Base-by-base conservation (phyloP, 768 basidiomycete species). In the Fomitopsis serialis region DNA sequence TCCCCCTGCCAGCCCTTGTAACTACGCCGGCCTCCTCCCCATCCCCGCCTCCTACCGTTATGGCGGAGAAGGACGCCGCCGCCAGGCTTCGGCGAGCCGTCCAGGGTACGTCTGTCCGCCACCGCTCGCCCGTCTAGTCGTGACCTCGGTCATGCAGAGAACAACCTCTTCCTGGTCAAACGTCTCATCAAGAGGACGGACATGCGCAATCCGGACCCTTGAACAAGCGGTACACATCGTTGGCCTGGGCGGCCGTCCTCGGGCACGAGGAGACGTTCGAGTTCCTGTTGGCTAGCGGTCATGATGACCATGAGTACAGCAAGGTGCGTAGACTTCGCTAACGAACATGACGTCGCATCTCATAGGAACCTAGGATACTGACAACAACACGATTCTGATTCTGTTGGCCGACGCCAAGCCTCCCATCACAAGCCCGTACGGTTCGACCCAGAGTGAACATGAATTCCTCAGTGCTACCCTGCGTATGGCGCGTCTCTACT, bases 261-360 rank as follows among this genome's bases (percentile, higher is more conserved):
- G 92, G 90, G 0, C 84, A 91, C 56, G 87, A 95, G 64, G 94
- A 96, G 65, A 93, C 91, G 1, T 98, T 96, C 60, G 93, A 97
- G 63, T 97, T 87, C 70, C 75, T 98, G 51, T 74, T 96, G 49
- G 80, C 76, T 57, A 82, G 79, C 21, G 92, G 92, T 29, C 95
- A 97, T 66, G 95, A 98, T 66, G 94, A 98, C 64, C 85, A 89
- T 53, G 95, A 98, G 68, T 74, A 93, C 55, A 94, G 88, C 71
- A 83, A 82, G 78, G 95, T 94, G 65, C 62, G 85, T 74, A 13
- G 27, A 32, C n/a, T 13, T 37, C 35, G 36, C 10, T 9, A 10
- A 19, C 17, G 2, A 15, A 24, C 13, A 36, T 57, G 32, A 6
- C 23, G 48, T 23, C 3, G 7, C 29, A 17, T 22, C 37, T 34